These are phyloP conservation scores for Fusarium citri DNA, from an alignment of 2,329 filamentous ascomycete genomes.

Conservation along the genomic window DNA sequence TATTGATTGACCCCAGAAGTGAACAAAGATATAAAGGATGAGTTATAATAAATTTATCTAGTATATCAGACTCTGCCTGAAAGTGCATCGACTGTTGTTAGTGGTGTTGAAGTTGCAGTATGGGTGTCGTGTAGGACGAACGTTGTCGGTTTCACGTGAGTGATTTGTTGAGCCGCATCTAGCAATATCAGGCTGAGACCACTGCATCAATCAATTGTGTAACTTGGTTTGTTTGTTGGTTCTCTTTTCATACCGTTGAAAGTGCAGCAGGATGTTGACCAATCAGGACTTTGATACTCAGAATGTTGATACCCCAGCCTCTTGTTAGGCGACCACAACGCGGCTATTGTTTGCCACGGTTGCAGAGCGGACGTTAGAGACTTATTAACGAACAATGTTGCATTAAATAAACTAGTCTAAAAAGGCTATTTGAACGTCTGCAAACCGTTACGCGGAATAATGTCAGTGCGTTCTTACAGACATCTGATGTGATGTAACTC, in stretches of 20 bases:
- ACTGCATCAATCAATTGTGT: not conserved
- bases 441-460: not conserved
- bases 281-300: not conserved
- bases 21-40: not conserved
- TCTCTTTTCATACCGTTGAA: not conserved
- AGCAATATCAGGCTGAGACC: not conserved
- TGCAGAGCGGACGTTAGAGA: not conserved
- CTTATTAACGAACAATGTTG: not conserved
- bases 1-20: not conserved
- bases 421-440: not conserved
- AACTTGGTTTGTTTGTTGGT: not conserved
- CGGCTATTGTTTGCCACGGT: not conserved
- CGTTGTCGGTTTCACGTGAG: not conserved
- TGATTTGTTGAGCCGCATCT: not conserved
- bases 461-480: not conserved
- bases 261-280: not conserved
- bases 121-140: not conserved
- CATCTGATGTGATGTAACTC: constrained; percentile 1
- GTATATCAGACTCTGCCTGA: not conserved
- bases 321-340: not conserved
- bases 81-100: not conserved
- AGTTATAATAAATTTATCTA: not conserved
- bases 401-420: not conserved
- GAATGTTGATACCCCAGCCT: no score
- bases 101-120: not conserved